phyloP scores from a whole-genome alignment of 208 protist species.

The Leishmania lainsoni region DNA sequence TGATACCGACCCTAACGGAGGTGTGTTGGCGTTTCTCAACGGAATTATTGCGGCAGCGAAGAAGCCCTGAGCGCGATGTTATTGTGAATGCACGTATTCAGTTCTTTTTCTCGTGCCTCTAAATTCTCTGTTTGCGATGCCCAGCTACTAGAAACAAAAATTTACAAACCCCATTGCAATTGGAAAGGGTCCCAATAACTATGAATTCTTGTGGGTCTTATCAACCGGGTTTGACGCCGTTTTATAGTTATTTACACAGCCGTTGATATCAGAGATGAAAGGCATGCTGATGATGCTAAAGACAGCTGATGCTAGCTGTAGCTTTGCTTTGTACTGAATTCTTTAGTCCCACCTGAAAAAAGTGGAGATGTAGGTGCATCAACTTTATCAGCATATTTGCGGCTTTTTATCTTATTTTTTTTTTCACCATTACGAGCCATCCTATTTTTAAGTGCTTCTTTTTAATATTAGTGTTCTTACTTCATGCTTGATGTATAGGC shows the following conservation, averaged over 20 bases:
- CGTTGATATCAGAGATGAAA: neutral
- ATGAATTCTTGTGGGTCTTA: neutral
- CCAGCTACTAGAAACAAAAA: slow-evolving; percentile 8
- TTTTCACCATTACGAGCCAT: neutral
- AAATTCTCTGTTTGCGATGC: slow-evolving; percentile 4
- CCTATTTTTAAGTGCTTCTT: neutral
- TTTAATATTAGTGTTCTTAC: slow-evolving; percentile 11
- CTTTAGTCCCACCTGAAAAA: neutral
- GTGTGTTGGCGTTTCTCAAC: slow-evolving; percentile 58
- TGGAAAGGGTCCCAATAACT: neutral
- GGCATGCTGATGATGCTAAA: neutral
- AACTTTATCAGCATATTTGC: slow-evolving; percentile 1
- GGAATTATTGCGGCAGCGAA: slow-evolving; percentile 41
- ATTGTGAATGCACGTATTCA: neutral
- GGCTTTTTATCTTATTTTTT: slow-evolving; percentile 9
- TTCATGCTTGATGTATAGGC: slow-evolving; percentile 14
- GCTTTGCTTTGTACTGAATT: neutral
- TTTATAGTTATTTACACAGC: neutral
- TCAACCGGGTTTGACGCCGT: neutral
- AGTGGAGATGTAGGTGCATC: neutral
- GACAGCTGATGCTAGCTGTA: neutral
- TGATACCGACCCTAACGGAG: slow-evolving; percentile 29
- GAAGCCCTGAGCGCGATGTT: slow-evolving; percentile 9
- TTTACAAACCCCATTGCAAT: neutral
- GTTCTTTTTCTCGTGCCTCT: neutral